Evolutionary conservation across 1,284 basidiomycete genomes (phyloP).

Genomic region (Marasmius tenuissimus): DNA sequence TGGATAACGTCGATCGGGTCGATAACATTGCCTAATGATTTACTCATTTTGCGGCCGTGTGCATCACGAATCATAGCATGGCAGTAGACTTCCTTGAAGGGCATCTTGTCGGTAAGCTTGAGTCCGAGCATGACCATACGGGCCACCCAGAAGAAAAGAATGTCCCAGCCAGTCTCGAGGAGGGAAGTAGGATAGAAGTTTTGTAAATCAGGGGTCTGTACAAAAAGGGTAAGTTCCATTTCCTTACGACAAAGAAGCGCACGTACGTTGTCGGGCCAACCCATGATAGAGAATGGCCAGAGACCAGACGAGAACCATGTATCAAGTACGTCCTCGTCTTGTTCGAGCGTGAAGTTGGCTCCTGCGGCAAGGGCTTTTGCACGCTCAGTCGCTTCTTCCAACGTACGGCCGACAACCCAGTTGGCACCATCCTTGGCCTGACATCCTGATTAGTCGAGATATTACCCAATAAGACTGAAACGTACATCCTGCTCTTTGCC

Average conservation of each 20-base stretch:
- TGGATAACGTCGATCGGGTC: constrained; percentile 97
- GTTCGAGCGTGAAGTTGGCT: constrained; percentile 77
- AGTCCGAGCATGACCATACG: constrained; percentile 97
- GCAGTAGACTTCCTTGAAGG: constrained; percentile 97
- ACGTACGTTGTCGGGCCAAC: constrained; percentile 89
- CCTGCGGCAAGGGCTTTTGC: constrained; percentile 76
- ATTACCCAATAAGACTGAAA: not conserved
- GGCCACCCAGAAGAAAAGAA: constrained; percentile 99
- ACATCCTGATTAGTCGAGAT: not conserved
- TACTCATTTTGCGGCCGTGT: constrained; percentile 98
- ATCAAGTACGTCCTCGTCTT: constrained; percentile 98
- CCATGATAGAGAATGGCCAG: constrained; percentile 98
- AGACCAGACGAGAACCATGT: constrained; percentile 99
- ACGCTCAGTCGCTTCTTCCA: constrained; percentile 80
- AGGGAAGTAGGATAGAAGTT: constrained; percentile 88
- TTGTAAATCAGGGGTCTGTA: constrained; percentile 69
- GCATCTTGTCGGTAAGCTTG: constrained; percentile 87
- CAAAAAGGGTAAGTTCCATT: constrained; percentile 1
- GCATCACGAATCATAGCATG: constrained; percentile 99
- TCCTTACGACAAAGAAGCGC: not conserved
- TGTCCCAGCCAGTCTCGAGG: constrained; percentile 99
- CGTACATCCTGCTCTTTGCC: constrained; percentile 74
- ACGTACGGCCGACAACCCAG: constrained; percentile 90
- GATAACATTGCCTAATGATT: constrained; percentile 97
- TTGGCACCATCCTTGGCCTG: constrained; percentile 71